Conservation (phyloP, 768 basidiomycete species). For the Pulveroboletus sp. region DNA sequence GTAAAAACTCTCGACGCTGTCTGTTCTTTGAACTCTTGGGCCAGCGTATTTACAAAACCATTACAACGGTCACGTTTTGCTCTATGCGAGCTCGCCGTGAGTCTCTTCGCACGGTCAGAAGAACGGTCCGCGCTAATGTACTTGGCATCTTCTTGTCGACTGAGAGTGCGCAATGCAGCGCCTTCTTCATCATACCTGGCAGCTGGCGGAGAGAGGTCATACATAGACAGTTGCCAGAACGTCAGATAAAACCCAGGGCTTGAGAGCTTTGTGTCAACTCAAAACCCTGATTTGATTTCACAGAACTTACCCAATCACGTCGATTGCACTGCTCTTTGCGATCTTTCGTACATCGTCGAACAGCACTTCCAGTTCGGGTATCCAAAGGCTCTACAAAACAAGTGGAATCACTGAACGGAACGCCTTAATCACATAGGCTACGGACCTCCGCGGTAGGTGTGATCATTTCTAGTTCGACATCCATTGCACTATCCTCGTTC, state of each 20-base stretch:
- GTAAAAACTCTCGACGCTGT: conserved; percentile 68
- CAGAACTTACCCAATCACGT: conserved; percentile 65
- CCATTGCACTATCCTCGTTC: conserved; percentile 51
- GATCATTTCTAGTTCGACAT: conserved; percentile 38
- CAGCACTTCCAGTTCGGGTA: conserved; percentile 63
- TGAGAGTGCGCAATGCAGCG: conserved; percentile 53
- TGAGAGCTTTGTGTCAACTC: conserved; percentile 1
- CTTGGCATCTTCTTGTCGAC: conserved; percentile 64
- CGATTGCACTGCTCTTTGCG: conserved; percentile 59
- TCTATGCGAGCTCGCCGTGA: conserved; percentile 54
- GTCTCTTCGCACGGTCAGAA: conserved; percentile 56
- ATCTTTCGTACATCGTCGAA: conserved; percentile 76
- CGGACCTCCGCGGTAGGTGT: conserved; percentile 27
- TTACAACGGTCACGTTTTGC: conserved; percentile 64
- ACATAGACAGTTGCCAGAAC: conserved; percentile 94
- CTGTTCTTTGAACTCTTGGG: conserved; percentile 74
- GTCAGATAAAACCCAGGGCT: conserved; percentile 92
- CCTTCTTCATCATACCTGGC: conserved; percentile 78
- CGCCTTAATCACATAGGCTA: conserved; percentile 2
- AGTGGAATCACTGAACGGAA: conserved; percentile 6
- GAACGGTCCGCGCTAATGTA: conserved; percentile 68
- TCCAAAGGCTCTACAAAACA: conserved; percentile 62
- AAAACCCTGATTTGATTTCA: conserved; percentile 2
- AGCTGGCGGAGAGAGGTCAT: conserved; percentile 79
- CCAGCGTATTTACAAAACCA: conserved; percentile 51